Evolutionary conservation across 2,329 filamentous ascomycete species (phyloP).

Genomic region (Peltaster fructicola): DNA sequence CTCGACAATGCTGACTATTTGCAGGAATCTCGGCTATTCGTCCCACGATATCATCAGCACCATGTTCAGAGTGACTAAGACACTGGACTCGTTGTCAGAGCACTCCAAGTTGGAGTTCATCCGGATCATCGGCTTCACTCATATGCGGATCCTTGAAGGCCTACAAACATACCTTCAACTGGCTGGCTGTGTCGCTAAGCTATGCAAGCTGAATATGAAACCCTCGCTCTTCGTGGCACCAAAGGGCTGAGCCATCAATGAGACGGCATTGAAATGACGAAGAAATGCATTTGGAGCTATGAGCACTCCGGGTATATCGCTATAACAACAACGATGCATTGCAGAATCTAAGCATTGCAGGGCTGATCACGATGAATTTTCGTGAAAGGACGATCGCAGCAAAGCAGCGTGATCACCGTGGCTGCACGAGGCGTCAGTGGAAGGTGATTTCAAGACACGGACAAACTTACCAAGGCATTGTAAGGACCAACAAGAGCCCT

Average conservation of each 20-base stretch:
- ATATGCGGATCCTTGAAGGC: conserved; percentile 98
- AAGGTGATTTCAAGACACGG: not conserved
- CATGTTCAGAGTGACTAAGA: conserved; percentile 98
- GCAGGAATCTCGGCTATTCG: conserved; percentile 76
- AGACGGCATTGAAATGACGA: too few species aligned
- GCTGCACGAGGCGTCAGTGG: too few species aligned
- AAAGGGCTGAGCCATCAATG: conserved; percentile 7
- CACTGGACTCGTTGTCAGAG: conserved; percentile 77
- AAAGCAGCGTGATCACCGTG: too few species aligned
- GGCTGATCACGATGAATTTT: too few species aligned
- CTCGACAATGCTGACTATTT: conserved; percentile 4
- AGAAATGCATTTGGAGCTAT: not conserved
- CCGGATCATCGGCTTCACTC: conserved; percentile 85
- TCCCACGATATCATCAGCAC: conserved; percentile 97
- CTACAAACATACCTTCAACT: conserved; percentile 89
- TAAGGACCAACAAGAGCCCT: conserved; percentile 29
- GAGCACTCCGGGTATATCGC: too few species aligned
- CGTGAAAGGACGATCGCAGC: too few species aligned
- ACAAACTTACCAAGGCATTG: conserved; percentile 4
- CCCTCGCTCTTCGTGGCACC: conserved; percentile 53
- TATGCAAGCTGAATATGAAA: conserved; percentile 96
- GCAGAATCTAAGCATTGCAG: too few species aligned
- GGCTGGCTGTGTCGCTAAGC: conserved; percentile 74
- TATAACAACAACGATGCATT: too few species aligned
- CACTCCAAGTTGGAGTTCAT: conserved; percentile 95